Evolutionary conservation across 163 green algal species (phyloP), one percentile per base, ranked within the genome.

Genomic region (Coccomyxa subellipsoidea): DNA sequence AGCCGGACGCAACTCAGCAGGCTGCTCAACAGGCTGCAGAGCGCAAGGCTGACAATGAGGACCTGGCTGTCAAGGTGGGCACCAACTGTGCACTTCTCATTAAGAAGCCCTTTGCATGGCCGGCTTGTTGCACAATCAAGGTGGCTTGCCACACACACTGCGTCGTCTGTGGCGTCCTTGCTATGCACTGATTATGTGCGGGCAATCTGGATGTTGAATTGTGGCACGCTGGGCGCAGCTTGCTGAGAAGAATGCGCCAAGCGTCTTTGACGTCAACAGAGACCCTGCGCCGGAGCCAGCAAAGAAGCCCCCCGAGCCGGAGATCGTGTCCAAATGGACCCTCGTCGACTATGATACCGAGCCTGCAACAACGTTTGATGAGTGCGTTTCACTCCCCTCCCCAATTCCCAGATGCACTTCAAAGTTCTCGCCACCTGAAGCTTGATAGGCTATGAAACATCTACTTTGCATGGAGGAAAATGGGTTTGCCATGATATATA

Each of bases 291-390:
- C 81, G 23, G 6, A 76, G 38, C 47, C 71, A 35, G 40, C 72
- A 31, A n/a, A 78, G 78, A 40, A 34, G 69, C 59, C 53, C 2
- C n/a, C 70, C 59, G 73, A 84, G 53, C 38, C 78, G 70, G 76
- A 85, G 76, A 59, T 80, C 29, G 84, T 84, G 21, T 88, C 80
- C 38, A 88, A 85, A 39, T 88, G 84, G 84, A 85, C 84, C 4
- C 77, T 85, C 37, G 81, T 83, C 4, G 84, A 85, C 71, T 81
- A 85, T 80, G 84, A 88, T 54, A 78, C 79, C 31, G 76, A 80
- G 32, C 31, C 21, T 9, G 70, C 31, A 10, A 8, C 18, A 8
- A 38, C 39, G 31, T 1, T 7, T 25, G 66, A 36, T 23, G n/a
- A 73, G 66, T 73, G 66, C 18, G 66, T 35, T n/a, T 34, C 32